These are phyloP conservation scores for Periconia sp. DNA, from an alignment of 2,329 filamentous ascomycete genomes.

Conservation along the genomic window DNA sequence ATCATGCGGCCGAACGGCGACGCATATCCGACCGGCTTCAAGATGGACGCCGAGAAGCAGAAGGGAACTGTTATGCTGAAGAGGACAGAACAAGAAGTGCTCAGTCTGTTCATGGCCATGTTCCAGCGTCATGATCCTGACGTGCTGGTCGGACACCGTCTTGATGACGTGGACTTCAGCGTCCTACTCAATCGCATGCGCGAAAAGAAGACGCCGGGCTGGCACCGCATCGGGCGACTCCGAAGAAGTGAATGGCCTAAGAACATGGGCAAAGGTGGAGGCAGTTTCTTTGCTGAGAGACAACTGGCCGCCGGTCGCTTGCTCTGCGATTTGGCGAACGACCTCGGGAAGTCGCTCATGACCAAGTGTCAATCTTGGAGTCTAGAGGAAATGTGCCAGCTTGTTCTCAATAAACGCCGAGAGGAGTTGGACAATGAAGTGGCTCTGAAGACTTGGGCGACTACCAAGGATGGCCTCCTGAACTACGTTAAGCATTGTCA, in stretches of 20 bases:
- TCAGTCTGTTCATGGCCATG: constrained; percentile 88
- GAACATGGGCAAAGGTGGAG: constrained; percentile 82
- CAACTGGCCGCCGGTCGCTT: constrained; percentile 88
- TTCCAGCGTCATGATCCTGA: constrained; percentile 90
- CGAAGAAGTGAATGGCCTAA: constrained; percentile 85
- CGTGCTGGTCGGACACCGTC: constrained; percentile 88
- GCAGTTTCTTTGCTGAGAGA: constrained; percentile 91
- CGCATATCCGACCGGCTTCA: constrained; percentile 85
- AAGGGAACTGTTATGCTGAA: constrained; percentile 79
- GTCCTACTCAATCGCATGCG: constrained; percentile 85
- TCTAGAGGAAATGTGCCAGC: constrained; percentile 93
- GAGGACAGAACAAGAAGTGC: constrained; percentile 82
- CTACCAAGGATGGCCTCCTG: constrained; percentile 82
- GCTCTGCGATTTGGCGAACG: constrained; percentile 92
- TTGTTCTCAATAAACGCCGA: constrained; percentile 80
- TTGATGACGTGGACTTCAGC: constrained; percentile 97
- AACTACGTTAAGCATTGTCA: constrained; percentile 95
- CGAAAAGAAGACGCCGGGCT: constrained; percentile 89
- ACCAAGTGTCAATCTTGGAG: constrained; percentile 98
- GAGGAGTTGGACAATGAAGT: constrained; percentile 88
- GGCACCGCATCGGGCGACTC: constrained; percentile 90
- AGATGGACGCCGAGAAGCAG: constrained; percentile 74
- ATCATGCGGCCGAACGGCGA: constrained; percentile 81
- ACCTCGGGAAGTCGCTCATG: constrained; percentile 97
- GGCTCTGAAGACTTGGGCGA: constrained; percentile 85